Percentiles rank a stretch among this genome's conserved stretches.
Evolutionary conservation across 495 filamentous ascomycete species (phyloP).

Genomic region (Aspergillus nidulans): DNA sequence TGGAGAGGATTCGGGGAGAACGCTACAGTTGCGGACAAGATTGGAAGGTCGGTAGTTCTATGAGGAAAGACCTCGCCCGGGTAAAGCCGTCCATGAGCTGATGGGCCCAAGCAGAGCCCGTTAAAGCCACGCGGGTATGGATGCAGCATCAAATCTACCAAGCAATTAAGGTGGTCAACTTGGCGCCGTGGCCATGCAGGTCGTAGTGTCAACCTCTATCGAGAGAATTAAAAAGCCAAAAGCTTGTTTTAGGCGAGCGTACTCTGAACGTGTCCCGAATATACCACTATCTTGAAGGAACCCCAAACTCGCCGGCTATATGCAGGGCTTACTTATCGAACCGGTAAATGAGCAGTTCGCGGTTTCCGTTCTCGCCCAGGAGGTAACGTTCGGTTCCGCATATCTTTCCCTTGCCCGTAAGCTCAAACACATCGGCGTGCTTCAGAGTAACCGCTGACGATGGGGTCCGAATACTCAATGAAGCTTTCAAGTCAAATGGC

Average conservation of each 20-base stretch:
- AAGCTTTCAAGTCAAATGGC: constrained; percentile 22
- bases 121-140: not conserved
- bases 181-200: not conserved
- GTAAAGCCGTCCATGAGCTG: not conserved
- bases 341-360: constrained; percentile 50
- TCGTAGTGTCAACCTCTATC: not conserved
- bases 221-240: not conserved
- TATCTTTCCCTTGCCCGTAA: constrained; percentile 53
- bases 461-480: constrained; percentile 33
- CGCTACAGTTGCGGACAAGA: not conserved
- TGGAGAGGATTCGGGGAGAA: not conserved
- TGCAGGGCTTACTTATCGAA: constrained; percentile 39
- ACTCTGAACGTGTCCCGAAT: not conserved
- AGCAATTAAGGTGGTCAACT: no score
- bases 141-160: not conserved
- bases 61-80: not conserved
- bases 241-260: not conserved
- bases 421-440: constrained; percentile 45
- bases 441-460: constrained; percentile 34
- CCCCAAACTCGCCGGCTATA: not conserved
- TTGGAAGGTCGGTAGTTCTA: not conserved
- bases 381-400: constrained; percentile 60
- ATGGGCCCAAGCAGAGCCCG: no score
- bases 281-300: not conserved
- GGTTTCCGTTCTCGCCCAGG: constrained; percentile 52